A percentile compares a stretch with the other conserved stretches of the same genome.
Conservation (phyloP, 208 protist species). For the Phytomonas francai region DNA sequence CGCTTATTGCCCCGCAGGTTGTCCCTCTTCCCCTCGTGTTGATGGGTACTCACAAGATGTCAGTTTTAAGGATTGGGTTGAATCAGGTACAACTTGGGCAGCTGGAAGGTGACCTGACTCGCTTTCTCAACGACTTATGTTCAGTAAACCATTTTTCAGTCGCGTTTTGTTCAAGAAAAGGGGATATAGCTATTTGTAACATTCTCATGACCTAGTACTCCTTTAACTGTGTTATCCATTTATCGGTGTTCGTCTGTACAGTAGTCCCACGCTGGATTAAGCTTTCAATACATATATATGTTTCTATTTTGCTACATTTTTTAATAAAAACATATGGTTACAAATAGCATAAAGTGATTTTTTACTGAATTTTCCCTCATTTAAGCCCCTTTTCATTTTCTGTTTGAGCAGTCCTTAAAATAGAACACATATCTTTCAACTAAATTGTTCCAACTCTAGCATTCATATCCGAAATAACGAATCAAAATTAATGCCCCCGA, state of each 20-base stretch:
- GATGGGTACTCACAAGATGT: background rate
- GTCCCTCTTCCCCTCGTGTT: background rate
- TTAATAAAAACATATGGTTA: background rate
- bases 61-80: background rate
- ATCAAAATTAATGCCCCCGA: background rate
- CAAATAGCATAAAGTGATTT: too few relatives aligned
- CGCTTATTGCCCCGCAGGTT: background rate
- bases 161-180: background rate
- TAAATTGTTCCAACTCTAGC: conserved; percentile 3
- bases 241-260: background rate
- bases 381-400: conserved; percentile 3
- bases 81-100: background rate
- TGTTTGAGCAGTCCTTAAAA: background rate
- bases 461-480: background rate
- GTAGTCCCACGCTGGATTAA: background rate
- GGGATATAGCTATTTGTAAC: background rate
- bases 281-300: background rate
- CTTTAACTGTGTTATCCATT: background rate
- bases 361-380: background rate
- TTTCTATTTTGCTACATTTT: background rate
- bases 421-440: background rate
- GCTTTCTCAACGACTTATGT: background rate
- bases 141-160: background rate
- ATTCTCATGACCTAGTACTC: background rate
- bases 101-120: background rate